Base-by-base conservation (phyloP, 2,329 filamentous ascomycete genomes). In the Epichloe typhina region DNA sequence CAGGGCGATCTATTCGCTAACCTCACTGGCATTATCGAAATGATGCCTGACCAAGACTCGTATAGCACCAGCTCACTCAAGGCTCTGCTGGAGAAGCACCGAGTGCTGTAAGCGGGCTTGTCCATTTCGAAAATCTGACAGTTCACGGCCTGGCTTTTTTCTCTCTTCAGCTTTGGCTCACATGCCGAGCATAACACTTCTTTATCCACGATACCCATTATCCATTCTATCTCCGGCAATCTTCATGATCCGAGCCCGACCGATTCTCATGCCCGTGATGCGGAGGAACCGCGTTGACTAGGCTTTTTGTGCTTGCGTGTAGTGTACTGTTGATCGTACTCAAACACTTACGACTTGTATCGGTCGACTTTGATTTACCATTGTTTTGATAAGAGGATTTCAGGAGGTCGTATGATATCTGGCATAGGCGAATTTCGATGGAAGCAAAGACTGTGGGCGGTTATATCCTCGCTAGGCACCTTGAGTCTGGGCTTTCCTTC, bases 1-100 rank as follows among this genome's bases (percentile, higher is more conserved):
- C 80, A 84, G 62, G 90, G 89, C 49, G 90, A 97, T 56, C 82
- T 96, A 56, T 89, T 97, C 59, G 87, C 88, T 56, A 94, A 90
- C 60, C 73, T 97, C 49, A 87, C 93, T 0, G 90, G 91, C 50
- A 76, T 97, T 48, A 80, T 94, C 55, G 82, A 89, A 62, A 86
- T 93, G 75, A 85, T 96, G 46, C 88, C 90, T 1, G 79, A 82
- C 37, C 77, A 82, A 35, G 78, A 80, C 43, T 64, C 70, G 39
- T 82, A 83, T 54, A 76, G 74, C 60, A 76, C 71, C 45, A 68
- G 72, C 49, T 69, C 77, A 2, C 62, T 84, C 45, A 71, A 69
- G 59, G 69, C 64, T 55, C 66, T 84, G 35, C 70, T 84, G 49
- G 62, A 68, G 56, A 74, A 73, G 59, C 66, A 82, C 57, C 63